These are phyloP conservation scores for Ustilago shanxiensis DNA, from an alignment of 1,284 basidiomycete genomes.

Conservation along the genomic window DNA sequence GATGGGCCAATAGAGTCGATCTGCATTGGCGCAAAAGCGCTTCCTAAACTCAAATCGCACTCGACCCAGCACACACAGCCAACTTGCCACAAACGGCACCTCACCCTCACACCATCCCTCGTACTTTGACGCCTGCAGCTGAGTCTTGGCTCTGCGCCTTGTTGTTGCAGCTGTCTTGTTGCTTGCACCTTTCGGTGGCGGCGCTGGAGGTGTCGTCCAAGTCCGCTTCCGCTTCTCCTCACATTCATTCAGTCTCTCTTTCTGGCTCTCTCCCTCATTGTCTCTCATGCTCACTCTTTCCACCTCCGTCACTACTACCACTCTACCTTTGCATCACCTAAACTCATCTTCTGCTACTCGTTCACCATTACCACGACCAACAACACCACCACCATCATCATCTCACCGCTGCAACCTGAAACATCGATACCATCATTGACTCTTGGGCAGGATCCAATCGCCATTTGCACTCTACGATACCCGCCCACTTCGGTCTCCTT, in stretches of 20 bases:
- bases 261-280: not conserved
- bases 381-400: no score
- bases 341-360: no score
- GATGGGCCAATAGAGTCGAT: slow-evolving; percentile 2
- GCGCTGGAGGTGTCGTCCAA: not conserved
- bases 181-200: not conserved
- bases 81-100: not conserved
- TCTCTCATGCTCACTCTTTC: not conserved
- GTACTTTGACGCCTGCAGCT: not conserved
- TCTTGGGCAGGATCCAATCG: not conserved
- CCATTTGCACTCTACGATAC: not conserved
- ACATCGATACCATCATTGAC: not conserved
- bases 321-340: not conserved
- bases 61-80: no score
- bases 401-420: not conserved
- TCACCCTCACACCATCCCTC: not conserved
- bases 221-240: not conserved
- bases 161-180: not conserved
- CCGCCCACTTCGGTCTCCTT: not conserved
- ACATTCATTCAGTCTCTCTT: no score
- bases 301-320: not conserved
- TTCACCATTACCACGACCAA: no score
- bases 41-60: not conserved
- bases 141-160: not conserved
- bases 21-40: not conserved